A percentile compares a stretch with the other conserved stretches of the same genome.
Evolutionary conservation across 2,329 filamentous ascomycete species (phyloP).

Genomic region (Cadophora sp.): DNA sequence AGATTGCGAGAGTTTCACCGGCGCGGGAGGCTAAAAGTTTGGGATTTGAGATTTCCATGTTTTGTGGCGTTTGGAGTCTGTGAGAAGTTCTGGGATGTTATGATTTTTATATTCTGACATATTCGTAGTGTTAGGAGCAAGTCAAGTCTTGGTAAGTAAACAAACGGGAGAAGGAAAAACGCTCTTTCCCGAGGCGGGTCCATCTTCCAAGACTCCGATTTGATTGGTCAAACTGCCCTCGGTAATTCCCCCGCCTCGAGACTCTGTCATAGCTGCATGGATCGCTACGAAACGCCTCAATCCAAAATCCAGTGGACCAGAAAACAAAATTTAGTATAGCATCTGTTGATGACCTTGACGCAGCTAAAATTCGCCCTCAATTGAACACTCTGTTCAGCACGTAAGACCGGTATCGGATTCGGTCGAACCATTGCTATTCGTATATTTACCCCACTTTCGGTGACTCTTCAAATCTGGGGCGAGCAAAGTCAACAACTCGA

Average conservation of each 20-base stretch:
- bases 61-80: slow-evolving; percentile 6
- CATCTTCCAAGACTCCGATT: background rate
- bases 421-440: background rate
- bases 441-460: background rate
- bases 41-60: background rate
- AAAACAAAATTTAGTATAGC: background rate
- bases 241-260: background rate
- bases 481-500: background rate
- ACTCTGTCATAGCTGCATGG: background rate
- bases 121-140: background rate
- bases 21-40: background rate
- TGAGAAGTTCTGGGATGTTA: background rate
- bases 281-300: background rate
- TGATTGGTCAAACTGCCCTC: slow-evolving; percentile 1
- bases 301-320: background rate
- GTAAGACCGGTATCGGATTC: slow-evolving; percentile 14
- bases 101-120: background rate
- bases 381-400: background rate
- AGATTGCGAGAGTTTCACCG: slow-evolving; percentile 15
- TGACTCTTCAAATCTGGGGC: slow-evolving; percentile 6
- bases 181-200: slow-evolving; percentile 2
- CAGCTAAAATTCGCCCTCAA: background rate
- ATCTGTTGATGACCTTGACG: background rate
- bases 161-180: background rate
- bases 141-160: background rate